Conservation (phyloP, 495 filamentous ascomycete genomes). For the Pseudoneurospora amorphoporcata region DNA sequence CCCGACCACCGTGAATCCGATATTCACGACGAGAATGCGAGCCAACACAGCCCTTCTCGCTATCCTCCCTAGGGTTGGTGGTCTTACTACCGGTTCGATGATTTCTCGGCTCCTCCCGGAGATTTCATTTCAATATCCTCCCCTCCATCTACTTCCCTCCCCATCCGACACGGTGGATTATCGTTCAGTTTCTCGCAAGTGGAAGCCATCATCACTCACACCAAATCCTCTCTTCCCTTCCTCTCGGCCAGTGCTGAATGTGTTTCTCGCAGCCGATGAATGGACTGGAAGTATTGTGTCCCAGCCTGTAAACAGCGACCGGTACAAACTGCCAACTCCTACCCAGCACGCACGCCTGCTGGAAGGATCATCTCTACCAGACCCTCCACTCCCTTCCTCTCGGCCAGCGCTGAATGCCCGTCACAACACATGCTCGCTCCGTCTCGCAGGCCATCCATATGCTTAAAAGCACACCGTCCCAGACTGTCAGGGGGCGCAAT, state of each 20-base stretch:
- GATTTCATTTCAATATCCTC: background rate
- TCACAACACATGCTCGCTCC: background rate
- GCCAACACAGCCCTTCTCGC: too few relatives aligned
- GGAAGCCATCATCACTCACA: background rate
- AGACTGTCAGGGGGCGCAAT: too few relatives aligned
- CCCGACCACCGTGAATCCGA: background rate
- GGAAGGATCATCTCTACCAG: too few relatives aligned
- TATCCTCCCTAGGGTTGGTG: background rate
- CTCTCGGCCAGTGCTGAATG: background rate
- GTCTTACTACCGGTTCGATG: background rate
- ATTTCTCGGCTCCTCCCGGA: background rate
- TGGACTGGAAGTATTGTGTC: too few relatives aligned
- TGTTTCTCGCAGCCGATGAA: too few relatives aligned
- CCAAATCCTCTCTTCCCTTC: background rate
- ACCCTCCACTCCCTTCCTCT: too few relatives aligned
- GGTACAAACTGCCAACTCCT: too few relatives aligned
- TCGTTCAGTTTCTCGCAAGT: too few relatives aligned
- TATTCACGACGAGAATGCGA: background rate
- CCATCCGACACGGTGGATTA: background rate
- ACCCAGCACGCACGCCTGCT: too few relatives aligned
- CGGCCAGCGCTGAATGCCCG: background rate
- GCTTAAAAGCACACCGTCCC: too few relatives aligned
- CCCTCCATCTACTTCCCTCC: background rate
- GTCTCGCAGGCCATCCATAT: background rate
- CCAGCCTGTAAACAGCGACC: too few relatives aligned